Base-by-base conservation (phyloP, 352 stramenopile genomes). In the Globisporangium emineosum region DNA sequence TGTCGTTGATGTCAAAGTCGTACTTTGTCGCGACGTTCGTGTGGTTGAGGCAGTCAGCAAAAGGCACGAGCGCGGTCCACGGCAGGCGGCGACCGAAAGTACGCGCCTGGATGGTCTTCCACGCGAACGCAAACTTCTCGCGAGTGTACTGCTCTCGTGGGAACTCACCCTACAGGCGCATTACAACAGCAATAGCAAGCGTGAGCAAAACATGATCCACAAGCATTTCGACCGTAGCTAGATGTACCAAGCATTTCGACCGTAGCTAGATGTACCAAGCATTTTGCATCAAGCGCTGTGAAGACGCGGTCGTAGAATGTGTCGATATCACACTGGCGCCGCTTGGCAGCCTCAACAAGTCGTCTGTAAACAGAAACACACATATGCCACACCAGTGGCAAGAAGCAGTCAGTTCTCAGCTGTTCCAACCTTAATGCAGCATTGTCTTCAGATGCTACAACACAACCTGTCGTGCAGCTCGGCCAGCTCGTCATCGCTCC, bases 1-100 rank as follows among this genome's bases (percentile, higher is more conserved):
- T 87, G 13, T 52, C 65, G 51, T 82, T 68, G 27, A 86, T 73
- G 59, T 90, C 64, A 42, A 90, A 91, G 64, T 90, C 84, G 72
- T 97, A 98, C 67, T 93, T 96, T 12, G 88, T 96, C 33, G 83
- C 78, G 2, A 97, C 79, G 66, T 98, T 98, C 40, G 66, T 68
- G 70, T 98, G 93, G 65, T 98, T 98, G 15, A 98, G 73, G 54
- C 86, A 96, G 73, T 98, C 93, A 7, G 91, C 92, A 59, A 98
- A 93, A 7, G 93, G 93, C 40, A 98, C 93, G 47, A 98, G 78
- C 4, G 89, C 73, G 6, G 88, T 97, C 88, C 89, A 97, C 19
- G 89, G 91, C 64, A 98, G 71, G 2, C 89, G 79, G 8, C 90
- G 81, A 2, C 93, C 93, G 61, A 98, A 98, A 3, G 91, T 93